phyloP scores from a whole-genome alignment of 306 rosid species.

The Begonia loranthoides region DNA sequence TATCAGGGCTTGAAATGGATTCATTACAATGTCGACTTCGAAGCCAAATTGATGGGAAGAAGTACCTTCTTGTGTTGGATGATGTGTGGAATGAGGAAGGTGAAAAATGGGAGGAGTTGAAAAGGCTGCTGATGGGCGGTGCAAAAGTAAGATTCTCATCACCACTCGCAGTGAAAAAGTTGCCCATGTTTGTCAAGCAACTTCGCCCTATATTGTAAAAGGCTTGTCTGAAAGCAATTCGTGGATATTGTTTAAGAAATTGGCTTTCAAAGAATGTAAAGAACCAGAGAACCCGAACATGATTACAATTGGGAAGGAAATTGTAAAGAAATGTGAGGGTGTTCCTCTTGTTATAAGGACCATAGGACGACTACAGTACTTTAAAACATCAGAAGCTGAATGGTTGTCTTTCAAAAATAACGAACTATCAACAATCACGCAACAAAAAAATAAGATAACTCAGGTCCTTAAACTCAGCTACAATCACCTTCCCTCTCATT shows the following conservation, averaged over 20 bases:
- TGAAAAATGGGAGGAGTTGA: background rate
- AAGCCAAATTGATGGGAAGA: background rate
- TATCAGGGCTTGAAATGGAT: background rate
- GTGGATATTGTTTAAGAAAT: background rate
- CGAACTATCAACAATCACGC: no score
- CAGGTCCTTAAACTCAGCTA: no score
- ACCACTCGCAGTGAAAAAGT: constrained; percentile 1
- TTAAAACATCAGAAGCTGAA: constrained; percentile 4
- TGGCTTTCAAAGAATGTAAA: background rate
- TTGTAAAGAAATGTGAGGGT: background rate
- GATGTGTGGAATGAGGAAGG: background rate
- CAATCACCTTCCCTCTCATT: no score
- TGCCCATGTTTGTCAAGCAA: background rate
- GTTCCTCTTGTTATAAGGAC: constrained; percentile 2
- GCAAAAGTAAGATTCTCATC: constrained; percentile 3
- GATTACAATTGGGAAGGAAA: background rate
- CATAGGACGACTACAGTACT: constrained; percentile 5
- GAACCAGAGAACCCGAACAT: background rate
- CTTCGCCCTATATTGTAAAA: background rate
- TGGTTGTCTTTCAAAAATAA: no score
- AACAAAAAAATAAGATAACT: no score
- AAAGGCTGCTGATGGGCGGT: constrained; percentile 2
- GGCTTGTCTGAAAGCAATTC: background rate
- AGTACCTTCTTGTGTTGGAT: background rate
- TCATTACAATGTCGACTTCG: background rate